phyloP scores from a whole-genome alignment of 345 rosid genomes.

The Eucalyptus erythrocorys region DNA sequence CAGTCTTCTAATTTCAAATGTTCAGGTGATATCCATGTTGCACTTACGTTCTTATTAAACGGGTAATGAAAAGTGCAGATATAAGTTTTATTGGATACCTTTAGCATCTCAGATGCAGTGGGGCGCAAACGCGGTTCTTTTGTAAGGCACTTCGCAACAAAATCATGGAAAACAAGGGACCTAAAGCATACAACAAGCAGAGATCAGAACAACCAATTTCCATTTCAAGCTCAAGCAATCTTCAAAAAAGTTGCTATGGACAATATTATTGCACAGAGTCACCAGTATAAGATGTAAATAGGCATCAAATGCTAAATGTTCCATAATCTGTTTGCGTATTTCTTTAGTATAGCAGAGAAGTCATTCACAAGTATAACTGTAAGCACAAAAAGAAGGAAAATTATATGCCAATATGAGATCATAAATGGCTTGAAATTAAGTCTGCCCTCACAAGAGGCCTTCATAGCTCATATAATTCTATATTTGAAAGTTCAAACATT shows the following conservation, averaged over 20 bases:
- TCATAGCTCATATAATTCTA: not conserved
- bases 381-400: not conserved
- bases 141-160: slow-evolving; percentile 91
- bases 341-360: not conserved
- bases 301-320: not conserved
- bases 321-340: not conserved
- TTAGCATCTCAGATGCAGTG: slow-evolving; percentile 91
- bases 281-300: not conserved
- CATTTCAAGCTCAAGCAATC: not conserved
- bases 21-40: not conserved
- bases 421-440: not conserved
- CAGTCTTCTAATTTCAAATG: not conserved
- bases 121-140: slow-evolving; percentile 96
- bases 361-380: not conserved
- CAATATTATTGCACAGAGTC: not conserved
- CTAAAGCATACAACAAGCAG: slow-evolving; percentile 20
- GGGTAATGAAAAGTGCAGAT: not conserved
- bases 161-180: slow-evolving; percentile 98
- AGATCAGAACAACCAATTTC: not conserved
- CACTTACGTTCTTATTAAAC: not conserved
- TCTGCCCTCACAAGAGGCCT: not conserved
- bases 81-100: slow-evolving; percentile 31
- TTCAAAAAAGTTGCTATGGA: not conserved
- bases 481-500: not conserved
- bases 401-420: not conserved